phyloP scores from a whole-genome alignment of 2,329 filamentous ascomycete genomes.

The Ophiostoma piceae region DNA sequence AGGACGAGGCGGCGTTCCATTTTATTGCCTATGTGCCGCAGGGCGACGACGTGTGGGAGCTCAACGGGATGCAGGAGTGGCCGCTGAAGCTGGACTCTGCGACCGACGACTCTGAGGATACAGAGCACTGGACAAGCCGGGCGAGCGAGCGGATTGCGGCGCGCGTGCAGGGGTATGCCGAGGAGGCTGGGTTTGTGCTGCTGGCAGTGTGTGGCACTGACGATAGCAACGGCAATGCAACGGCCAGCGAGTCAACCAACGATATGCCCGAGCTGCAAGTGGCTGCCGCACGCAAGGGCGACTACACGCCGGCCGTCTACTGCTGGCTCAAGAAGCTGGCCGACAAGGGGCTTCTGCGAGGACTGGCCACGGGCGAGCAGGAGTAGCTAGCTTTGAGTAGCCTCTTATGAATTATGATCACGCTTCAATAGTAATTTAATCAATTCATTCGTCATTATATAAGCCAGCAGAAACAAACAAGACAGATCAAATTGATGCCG shows the following conservation, averaged over 20 bases:
- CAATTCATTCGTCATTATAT: not conserved
- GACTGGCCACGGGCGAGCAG: slow-evolving; percentile 22
- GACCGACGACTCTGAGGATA: too few relatives aligned
- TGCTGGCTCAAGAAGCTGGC: slow-evolving; percentile 65
- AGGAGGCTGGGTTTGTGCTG: slow-evolving; percentile 47
- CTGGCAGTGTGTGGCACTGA: slow-evolving; percentile 64
- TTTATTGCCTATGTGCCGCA: slow-evolving; percentile 92
- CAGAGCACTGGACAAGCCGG: slow-evolving; percentile 59
- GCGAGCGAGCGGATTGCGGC: slow-evolving; percentile 60
- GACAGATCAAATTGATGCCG: not conserved
- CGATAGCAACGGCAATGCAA: not conserved
- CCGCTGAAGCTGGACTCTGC: not conserved
- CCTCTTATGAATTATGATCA: not conserved
- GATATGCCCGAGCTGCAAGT: slow-evolving; percentile 42
- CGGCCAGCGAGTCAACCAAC: slow-evolving; percentile 39
- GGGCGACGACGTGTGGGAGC: slow-evolving; percentile 77
- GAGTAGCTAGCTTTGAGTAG: not conserved
- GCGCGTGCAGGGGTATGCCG: slow-evolving; percentile 48
- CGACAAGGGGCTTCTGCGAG: slow-evolving; percentile 53
- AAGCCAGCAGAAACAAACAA: not conserved
- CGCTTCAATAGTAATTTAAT: not conserved
- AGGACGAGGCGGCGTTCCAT: slow-evolving; percentile 80
- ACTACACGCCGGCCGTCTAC: slow-evolving; percentile 65
- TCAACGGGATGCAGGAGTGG: slow-evolving; percentile 64
- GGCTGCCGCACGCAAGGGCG: slow-evolving; percentile 53